phyloP scores from a whole-genome alignment of 306 rosid species.

The Quercus cerris region DNA sequence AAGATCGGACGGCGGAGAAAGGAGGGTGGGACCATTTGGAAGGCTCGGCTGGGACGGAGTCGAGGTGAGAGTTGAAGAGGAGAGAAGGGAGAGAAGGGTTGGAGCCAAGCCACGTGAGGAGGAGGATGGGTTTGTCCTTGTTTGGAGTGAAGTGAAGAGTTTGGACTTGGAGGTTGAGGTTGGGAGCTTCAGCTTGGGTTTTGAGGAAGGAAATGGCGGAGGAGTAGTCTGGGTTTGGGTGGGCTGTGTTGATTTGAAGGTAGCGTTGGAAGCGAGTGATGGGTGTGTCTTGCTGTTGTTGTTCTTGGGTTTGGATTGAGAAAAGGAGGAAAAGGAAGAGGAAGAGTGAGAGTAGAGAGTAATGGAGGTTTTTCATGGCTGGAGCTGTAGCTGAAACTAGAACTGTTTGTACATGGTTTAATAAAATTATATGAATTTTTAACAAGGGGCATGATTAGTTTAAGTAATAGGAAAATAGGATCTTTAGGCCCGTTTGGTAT shows the following conservation, averaged over 20 bases:
- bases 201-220: slow-evolving; percentile 72
- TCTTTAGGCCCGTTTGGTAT: no score
- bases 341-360: neutral
- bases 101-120: slow-evolving; percentile 80
- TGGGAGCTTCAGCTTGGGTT: slow-evolving; percentile 42
- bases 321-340: neutral
- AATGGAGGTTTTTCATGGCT: neutral
- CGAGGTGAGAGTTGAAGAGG: slow-evolving; percentile 90
- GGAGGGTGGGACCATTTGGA: slow-evolving; percentile 85
- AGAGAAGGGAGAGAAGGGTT: slow-evolving; percentile 67
- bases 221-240: slow-evolving; percentile 72
- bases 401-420: no score
- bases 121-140: slow-evolving; percentile 57
- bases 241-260: slow-evolving; percentile 81
- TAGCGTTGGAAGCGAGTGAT: slow-evolving; percentile 75
- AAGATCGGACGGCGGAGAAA: slow-evolving; percentile 57
- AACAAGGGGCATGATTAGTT: no score
- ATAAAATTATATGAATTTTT: no score
- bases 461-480: no score
- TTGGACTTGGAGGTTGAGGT: slow-evolving; percentile 37
- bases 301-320: neutral
- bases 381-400: neutral
- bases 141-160: slow-evolving; percentile 48
- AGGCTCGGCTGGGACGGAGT: slow-evolving; percentile 90
- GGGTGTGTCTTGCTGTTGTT: slow-evolving; percentile 36